Percentiles rank a stretch among this genome's conserved stretches.
Evolutionary conservation across 306 rosid species (phyloP).

Genomic region (Delonix regia): DNA sequence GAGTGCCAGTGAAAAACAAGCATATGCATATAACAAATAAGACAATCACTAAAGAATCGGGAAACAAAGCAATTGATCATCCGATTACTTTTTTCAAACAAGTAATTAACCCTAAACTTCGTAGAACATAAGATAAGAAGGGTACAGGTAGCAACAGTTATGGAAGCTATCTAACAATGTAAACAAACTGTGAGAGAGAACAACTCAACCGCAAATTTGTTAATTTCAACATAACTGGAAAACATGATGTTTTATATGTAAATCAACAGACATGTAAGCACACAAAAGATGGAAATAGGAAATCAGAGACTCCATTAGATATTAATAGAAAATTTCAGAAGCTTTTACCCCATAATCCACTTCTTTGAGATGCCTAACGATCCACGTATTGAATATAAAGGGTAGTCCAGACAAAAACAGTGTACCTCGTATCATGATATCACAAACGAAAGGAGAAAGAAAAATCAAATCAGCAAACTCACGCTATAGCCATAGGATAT

Average conservation of each 20-base stretch:
- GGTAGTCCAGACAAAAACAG: slow-evolving; percentile 95
- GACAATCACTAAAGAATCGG: slow-evolving; percentile 1
- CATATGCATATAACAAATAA: not conserved
- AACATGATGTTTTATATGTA: not conserved
- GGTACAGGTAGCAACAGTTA: not conserved
- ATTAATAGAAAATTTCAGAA: not conserved
- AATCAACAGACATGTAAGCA: not conserved
- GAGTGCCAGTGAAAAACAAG: not conserved
- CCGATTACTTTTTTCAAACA: not conserved
- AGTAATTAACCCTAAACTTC: not conserved
- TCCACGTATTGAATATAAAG: slow-evolving; percentile 90
- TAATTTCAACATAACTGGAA: not conserved
- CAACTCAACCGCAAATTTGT: not conserved
- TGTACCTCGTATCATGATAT: slow-evolving; percentile 62
- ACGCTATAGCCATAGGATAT: not conserved
- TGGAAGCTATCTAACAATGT: too few relatives aligned
- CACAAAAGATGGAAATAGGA: slow-evolving; percentile 2
- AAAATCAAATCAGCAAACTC: slow-evolving; percentile 5
- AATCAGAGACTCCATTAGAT: not conserved
- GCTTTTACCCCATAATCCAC: slow-evolving; percentile 83
- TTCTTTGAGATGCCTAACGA: slow-evolving; percentile 81
- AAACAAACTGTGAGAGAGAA: not conserved
- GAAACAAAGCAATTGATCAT: not conserved
- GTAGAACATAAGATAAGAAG: not conserved
- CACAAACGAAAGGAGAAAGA: not conserved